phyloP scores from a whole-genome alignment of 78 protist genomes.

The Dictyostelium firmibasis region DNA sequence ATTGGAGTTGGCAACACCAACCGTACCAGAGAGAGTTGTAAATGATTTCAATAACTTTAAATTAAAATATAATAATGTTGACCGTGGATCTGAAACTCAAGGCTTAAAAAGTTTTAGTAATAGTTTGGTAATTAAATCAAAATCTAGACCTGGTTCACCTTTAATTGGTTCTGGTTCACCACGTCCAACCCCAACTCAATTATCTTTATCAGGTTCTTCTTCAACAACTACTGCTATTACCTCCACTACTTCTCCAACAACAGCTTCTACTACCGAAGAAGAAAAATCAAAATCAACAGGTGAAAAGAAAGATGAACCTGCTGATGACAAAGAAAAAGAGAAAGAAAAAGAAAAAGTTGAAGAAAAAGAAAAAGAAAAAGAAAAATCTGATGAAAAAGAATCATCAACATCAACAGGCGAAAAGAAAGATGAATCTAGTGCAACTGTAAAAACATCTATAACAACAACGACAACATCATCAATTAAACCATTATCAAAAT shows the following conservation, averaged over 20 bases:
- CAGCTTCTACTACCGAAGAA: background rate
- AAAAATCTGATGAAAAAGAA: background rate
- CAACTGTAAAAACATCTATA: background rate
- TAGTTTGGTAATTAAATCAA: background rate
- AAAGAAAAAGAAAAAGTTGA: background rate
- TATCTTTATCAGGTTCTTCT: constrained; percentile 1
- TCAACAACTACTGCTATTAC: background rate
- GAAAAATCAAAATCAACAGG: background rate
- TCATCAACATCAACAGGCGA: background rate
- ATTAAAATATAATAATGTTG: background rate
- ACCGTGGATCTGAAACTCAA: constrained; percentile 28
- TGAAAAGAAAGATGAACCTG: too few species aligned
- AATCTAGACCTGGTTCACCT: constrained; percentile 66
- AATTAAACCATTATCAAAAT: background rate
- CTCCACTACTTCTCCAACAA: background rate
- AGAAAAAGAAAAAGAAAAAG: background rate
- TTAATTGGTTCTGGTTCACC: constrained; percentile 59
- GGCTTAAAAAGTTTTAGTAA: constrained; percentile 26
- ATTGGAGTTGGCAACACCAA: constrained; percentile 45
- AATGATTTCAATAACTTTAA: constrained; percentile 56
- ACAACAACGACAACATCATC: background rate
- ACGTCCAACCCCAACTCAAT: constrained; percentile 18
- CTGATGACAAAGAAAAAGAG: background rate
- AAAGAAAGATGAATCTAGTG: background rate
- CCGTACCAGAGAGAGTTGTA: constrained; percentile 13